Conservation (phyloP, 768 basidiomycete species). For the Tulasnella sp. region DNA sequence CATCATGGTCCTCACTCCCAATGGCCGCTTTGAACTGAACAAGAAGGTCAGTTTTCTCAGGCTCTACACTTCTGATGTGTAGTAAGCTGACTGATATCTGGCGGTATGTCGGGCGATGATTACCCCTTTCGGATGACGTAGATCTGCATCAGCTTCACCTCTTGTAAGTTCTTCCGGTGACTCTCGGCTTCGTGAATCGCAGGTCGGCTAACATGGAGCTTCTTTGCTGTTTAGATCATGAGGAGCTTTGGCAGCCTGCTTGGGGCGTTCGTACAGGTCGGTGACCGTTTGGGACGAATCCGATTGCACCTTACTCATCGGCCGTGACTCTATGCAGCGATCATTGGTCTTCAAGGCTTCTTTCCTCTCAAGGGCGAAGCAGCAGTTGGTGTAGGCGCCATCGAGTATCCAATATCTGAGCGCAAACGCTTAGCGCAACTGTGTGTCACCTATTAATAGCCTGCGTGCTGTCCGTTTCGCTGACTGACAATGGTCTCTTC, state of each 20-base stretch:
- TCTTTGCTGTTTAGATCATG: slow-evolving; percentile 52
- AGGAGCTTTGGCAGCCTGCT: slow-evolving; percentile 95
- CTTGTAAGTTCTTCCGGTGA: slow-evolving; percentile 41
- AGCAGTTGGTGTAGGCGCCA: slow-evolving; percentile 76
- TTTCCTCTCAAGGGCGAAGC: slow-evolving; percentile 82
- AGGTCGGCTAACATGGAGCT: background rate
- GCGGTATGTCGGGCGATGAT: background rate
- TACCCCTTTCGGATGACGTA: slow-evolving; percentile 23
- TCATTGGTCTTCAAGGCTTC: slow-evolving; percentile 80
- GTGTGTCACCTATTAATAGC: slow-evolving; percentile 39
- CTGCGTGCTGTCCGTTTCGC: background rate
- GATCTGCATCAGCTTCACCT: slow-evolving; percentile 92
- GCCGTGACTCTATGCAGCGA: slow-evolving; percentile 36
- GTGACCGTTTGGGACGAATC: slow-evolving; percentile 15
- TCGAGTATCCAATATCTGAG: slow-evolving; percentile 65
- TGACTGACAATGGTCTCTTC: background rate
- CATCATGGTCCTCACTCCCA: slow-evolving; percentile 91
- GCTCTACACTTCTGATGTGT: background rate
- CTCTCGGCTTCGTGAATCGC: background rate
- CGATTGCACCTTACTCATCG: background rate
- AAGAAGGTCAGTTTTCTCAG: slow-evolving; percentile 58
- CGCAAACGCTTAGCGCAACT: slow-evolving; percentile 64
- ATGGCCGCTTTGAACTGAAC: slow-evolving; percentile 92
- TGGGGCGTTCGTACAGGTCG: slow-evolving; percentile 94
- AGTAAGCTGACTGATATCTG: background rate